Percentiles rank a stretch among this genome's conserved stretches.
Evolutionary conservation across 108 stramenopile genomes (phyloP).

Genomic region (Craspedostauros australis): DNA sequence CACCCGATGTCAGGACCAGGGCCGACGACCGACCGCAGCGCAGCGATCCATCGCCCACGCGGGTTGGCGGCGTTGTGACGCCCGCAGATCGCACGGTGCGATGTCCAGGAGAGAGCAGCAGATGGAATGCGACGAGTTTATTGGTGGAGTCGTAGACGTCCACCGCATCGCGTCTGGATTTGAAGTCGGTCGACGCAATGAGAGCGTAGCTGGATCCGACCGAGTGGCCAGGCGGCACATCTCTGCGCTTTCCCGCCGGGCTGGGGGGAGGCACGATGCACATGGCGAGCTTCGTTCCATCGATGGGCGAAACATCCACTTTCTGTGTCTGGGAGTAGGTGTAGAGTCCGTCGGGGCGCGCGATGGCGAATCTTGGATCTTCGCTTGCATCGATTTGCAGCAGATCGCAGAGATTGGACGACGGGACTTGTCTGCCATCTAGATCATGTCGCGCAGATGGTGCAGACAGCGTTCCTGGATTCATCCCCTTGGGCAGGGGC

Average conservation of each 20-base stretch:
- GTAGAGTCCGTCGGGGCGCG: conserved; percentile 73
- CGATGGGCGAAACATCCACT: conserved; percentile 69
- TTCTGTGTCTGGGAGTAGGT: conserved; percentile 68
- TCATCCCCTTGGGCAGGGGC: conserved; percentile 42
- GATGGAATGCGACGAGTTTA: conserved; percentile 83
- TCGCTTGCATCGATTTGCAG: conserved; percentile 22
- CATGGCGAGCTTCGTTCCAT: conserved; percentile 64
- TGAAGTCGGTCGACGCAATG: conserved; percentile 73
- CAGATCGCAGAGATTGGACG: conserved; percentile 53
- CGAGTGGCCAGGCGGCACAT: conserved; percentile 2
- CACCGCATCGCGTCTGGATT: conserved; percentile 77
- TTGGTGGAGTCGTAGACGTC: conserved; percentile 80
- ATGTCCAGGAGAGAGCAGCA: conserved; percentile 74
- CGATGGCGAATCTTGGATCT: conserved; percentile 7
- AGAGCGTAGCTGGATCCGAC: conserved; percentile 56
- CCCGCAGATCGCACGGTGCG: conserved; percentile 64
- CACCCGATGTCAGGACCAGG: conserved; percentile 72
- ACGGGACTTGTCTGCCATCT: conserved; percentile 57
- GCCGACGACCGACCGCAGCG: conserved; percentile 68
- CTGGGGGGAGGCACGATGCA: conserved; percentile 57
- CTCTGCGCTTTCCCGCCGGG: conserved; percentile 11
- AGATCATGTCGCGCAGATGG: conserved; percentile 72
- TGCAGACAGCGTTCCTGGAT: conserved; percentile 25
- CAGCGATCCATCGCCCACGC: conserved; percentile 28
- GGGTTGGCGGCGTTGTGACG: conserved; percentile 42